Evolutionary conservation across 805 yeast genomes (phyloP).

Genomic region (Metschnikowia lachancei): DNA sequence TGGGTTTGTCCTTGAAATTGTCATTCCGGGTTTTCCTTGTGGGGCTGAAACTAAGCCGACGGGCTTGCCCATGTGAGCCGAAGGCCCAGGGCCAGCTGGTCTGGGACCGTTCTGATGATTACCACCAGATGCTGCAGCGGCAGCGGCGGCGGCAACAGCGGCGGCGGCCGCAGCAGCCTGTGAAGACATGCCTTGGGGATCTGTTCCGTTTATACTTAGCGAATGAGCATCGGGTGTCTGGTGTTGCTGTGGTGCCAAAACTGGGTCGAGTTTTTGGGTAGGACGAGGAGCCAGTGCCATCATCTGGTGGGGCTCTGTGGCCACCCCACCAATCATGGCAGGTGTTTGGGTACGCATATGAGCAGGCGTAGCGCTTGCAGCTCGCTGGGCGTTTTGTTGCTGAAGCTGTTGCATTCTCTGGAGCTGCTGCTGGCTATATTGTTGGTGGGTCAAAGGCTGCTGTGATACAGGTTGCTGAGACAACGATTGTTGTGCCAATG

Average conservation of each 20-base stretch:
- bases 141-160: conserved; percentile 8
- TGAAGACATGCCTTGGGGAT: neutral
- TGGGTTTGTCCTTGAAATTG: neutral
- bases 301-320: conserved; percentile 1
- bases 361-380: conserved; percentile 1
- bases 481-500: conserved; percentile 2
- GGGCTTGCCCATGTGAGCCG: neutral
- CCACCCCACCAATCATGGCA: conserved; percentile 2
- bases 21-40: neutral
- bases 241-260: neutral
- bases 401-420: conserved; percentile 11
- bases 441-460: conserved; percentile 6
- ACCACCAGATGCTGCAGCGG: neutral
- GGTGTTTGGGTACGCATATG: neutral
- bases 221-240: neutral
- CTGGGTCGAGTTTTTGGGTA: neutral
- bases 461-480: conserved; percentile 1
- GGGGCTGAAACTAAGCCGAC: neutral
- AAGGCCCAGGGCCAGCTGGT: conserved; percentile 1
- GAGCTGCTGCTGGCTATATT: conserved; percentile 10
- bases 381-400: conserved; percentile 7
- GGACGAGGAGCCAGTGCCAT: neutral
- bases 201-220: neutral
- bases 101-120: neutral
- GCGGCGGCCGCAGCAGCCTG: conserved; percentile 9